Evolutionary conservation across 2,329 filamentous ascomycete genomes (phyloP), one percentile per base, ranked within the genome.

Genomic region (Plectosphaerella cucumerina): DNA sequence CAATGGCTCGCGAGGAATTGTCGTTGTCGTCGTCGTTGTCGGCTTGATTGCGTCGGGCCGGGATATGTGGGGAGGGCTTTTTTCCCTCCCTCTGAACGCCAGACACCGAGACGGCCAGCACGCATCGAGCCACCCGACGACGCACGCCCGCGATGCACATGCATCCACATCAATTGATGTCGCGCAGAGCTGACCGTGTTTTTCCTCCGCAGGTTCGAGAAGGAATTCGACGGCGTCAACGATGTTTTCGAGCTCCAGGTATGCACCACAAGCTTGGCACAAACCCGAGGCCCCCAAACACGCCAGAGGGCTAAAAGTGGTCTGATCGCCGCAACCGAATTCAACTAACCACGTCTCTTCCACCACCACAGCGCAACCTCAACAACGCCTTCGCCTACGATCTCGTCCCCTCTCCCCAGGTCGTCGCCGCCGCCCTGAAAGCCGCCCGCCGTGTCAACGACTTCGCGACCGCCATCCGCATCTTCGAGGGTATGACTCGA

Each of bases 351-450:
- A 44, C 42, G 12, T 31, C 26, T 31, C 12, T n/a, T n/a, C n/a
- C 45, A 21, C 17, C n/a, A 33, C 39, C 48, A 53, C 62, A 83
- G 80, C 89, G 91, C 74, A 96, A 96, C 80, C 82, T 96, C 69
- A 99, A 99, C 87, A 99, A 99, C 80, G 93, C 91, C 71, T 99
- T 99, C 77, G 94, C 94, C 69, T 99, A 99, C 86, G 94, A 99
- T 86, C 87, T 99, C 67, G 94, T 99, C 60, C 94, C 95, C 67
- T 94, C 93, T 43, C 86, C 93, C 59, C 85, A 89, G 62, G 94
- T 99, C 69, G 83, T 97, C 72, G 84, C 84, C 65, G 92, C 94
- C 65, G 94, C 94, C 59, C 84, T 99, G 65, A 91, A 87, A 76
- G 94, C 94, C 64, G 94, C 94, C 62, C 84, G 94, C 72, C 84